Conservation (phyloP, 2,329 filamentous ascomycete species). For the Talaromyces albobiverticillius region DNA sequence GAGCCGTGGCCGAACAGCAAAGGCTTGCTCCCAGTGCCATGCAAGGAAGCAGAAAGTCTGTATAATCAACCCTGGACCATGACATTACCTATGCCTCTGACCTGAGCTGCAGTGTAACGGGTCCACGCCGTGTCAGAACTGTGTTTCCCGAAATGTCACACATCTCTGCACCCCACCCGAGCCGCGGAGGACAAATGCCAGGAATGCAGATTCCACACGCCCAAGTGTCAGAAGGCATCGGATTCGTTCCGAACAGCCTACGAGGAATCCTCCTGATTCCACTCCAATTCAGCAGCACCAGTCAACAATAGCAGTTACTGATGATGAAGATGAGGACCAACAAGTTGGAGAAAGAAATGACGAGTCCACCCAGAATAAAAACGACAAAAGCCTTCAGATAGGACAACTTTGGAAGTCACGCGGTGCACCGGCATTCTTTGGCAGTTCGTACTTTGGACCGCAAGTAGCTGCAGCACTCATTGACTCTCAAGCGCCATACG, state of each 20-base stretch:
- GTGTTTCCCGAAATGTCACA: constrained; percentile 4
- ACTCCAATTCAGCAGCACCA: neutral
- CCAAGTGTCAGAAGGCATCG: neutral
- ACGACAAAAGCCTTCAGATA: constrained; percentile 18
- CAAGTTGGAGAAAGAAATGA: neutral
- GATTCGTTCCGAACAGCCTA: neutral
- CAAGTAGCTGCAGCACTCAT: constrained; percentile 32
- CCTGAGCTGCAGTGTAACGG: constrained; percentile 16
- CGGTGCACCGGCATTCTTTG: constrained; percentile 30
- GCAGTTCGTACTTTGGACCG: constrained; percentile 32
- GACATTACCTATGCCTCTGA: no score
- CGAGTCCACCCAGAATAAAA: no score
- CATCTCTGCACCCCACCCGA: neutral
- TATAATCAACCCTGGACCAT: no score
- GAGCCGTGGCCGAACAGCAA: constrained; percentile 17
- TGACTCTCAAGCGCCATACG: constrained; percentile 25
- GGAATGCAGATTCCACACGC: neutral
- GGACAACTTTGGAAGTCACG: constrained; percentile 30
- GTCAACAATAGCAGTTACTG: constrained; percentile 5
- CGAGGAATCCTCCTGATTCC: neutral
- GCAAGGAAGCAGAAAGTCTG: constrained; percentile 17
- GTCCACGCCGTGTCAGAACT: constrained; percentile 13
- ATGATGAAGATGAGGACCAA: constrained; percentile 3
- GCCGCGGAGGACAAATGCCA: neutral
- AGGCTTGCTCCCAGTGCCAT: constrained; percentile 17